These are phyloP conservation scores for Ceraceosorus guamensis DNA, from an alignment of 1,284 basidiomycete genomes.

Conservation along the genomic window DNA sequence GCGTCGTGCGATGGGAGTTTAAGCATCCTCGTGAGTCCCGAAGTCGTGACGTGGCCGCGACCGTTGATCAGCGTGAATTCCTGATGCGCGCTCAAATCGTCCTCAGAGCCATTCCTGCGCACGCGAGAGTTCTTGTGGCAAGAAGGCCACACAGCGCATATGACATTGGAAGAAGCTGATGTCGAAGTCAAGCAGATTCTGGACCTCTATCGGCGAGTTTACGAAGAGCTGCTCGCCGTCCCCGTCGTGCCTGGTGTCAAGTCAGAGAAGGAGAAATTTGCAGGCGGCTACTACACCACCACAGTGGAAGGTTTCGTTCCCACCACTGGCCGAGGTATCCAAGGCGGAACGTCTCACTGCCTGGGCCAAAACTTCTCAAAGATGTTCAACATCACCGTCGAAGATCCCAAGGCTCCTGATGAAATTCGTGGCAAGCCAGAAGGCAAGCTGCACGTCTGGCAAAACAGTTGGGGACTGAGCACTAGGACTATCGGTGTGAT, in stretches of 20 bases:
- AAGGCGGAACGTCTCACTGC: slow-evolving; percentile 95
- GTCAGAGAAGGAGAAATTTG: slow-evolving; percentile 99
- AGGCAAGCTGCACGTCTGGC: slow-evolving; percentile 77
- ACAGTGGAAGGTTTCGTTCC: slow-evolving; percentile 98
- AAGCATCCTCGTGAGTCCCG: slow-evolving; percentile 96
- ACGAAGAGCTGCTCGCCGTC: slow-evolving; percentile 92
- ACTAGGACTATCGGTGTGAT: slow-evolving; percentile 96
- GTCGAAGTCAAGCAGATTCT: slow-evolving; percentile 87
- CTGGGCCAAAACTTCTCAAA: slow-evolving; percentile 97
- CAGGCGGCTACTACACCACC: slow-evolving; percentile 94
- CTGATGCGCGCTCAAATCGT: no score
- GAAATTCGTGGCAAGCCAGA: slow-evolving; percentile 39
- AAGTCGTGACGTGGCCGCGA: no score
- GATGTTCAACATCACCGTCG: slow-evolving; percentile 97
- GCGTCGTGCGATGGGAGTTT: slow-evolving; percentile 98
- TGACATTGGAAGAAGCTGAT: slow-evolving; percentile 82
- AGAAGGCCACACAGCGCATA: slow-evolving; percentile 93
- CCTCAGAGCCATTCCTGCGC: slow-evolving; percentile 97
- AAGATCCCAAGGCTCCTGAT: slow-evolving; percentile 57
- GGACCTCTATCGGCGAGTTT: slow-evolving; percentile 91
- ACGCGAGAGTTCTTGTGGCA: slow-evolving; percentile 99
- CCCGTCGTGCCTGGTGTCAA: slow-evolving; percentile 95
- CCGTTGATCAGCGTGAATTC: no score
- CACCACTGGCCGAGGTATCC: slow-evolving; percentile 92
- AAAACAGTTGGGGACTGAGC: slow-evolving; percentile 96